Evolutionary conservation across 352 stramenopile species (phyloP).

Genomic region (Globisporangium uncinulatum): DNA sequence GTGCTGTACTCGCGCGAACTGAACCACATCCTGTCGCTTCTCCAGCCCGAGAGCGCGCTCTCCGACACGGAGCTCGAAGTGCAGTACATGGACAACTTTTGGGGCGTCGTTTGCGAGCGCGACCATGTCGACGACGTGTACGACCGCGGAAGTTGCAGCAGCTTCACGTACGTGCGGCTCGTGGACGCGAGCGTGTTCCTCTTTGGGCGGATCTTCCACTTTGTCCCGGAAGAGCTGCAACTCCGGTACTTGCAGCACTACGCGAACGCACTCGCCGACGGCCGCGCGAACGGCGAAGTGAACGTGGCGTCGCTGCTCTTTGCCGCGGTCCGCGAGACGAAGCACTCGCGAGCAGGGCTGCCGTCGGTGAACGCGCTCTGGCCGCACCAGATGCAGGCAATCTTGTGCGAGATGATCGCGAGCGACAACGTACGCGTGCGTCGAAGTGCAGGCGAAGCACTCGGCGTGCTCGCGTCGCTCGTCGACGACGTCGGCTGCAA

Average conservation of each 20-base stretch:
- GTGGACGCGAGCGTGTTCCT: constrained; percentile 74
- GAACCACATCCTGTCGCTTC: constrained; percentile 67
- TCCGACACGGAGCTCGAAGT: constrained; percentile 81
- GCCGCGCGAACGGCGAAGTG: constrained; percentile 53
- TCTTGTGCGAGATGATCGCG: constrained; percentile 75
- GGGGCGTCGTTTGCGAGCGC: constrained; percentile 33
- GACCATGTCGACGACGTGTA: constrained; percentile 20
- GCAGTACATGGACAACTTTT: constrained; percentile 80
- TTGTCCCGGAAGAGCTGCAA: constrained; percentile 78
- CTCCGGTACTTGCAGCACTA: constrained; percentile 80
- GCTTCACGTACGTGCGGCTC: constrained; percentile 75
- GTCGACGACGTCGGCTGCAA: constrained; percentile 43
- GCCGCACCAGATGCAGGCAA: constrained; percentile 71
- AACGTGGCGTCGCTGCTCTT: constrained; percentile 80
- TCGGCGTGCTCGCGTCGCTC: constrained; percentile 57
- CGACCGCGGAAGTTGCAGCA: constrained; percentile 45
- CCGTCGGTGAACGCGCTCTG: constrained; percentile 32
- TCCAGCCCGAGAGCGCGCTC: constrained; percentile 65
- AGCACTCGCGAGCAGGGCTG: constrained; percentile 16
- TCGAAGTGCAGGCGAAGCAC: constrained; percentile 62
- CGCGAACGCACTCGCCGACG: constrained; percentile 52
- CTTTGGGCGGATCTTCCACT: constrained; percentile 75
- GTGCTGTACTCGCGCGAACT: constrained; percentile 69
- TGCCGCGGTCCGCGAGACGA: constrained; percentile 51
- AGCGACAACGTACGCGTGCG: constrained; percentile 60